These are phyloP conservation scores for Coemansia sp. DNA, from an alignment of 192 early-diverging fungal species.

Conservation along the genomic window DNA sequence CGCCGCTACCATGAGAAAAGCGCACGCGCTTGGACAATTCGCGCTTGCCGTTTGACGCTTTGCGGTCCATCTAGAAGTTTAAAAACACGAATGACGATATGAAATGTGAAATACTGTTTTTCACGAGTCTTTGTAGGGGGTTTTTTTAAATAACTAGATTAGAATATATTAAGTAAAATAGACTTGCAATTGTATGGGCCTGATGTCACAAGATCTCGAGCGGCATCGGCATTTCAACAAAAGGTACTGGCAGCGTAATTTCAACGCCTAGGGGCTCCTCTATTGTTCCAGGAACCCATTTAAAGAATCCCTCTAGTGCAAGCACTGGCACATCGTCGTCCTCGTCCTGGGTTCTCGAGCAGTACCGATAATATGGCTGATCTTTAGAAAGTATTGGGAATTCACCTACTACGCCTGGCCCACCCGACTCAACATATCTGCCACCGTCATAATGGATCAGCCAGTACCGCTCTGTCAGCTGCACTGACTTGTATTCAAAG, in stretches of 20 bases:
- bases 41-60: neutral
- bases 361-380: slow-evolving; percentile 31
- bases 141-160: too few relatives aligned
- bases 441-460: slow-evolving; percentile 22
- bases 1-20: neutral
- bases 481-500: slow-evolving; percentile 21
- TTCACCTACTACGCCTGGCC: slow-evolving; percentile 35
- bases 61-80: neutral
- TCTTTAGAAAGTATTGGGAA: slow-evolving; percentile 26
- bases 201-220: slow-evolving; percentile 11
- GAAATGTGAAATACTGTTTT: too few relatives aligned
- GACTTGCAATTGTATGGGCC: neutral
- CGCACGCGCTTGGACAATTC: slow-evolving; percentile 3
- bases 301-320: slow-evolving; percentile 35
- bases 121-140: too few relatives aligned
- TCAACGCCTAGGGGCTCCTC: slow-evolving; percentile 24
- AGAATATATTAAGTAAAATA: too few relatives aligned
- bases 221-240: slow-evolving; percentile 35
- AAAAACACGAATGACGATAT: neutral
- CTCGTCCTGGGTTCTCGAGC: slow-evolving; percentile 39
- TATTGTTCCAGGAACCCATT: slow-evolving; percentile 44
- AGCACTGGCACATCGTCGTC: slow-evolving; percentile 16
- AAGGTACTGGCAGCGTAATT: slow-evolving; percentile 28
- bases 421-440: slow-evolving; percentile 14
- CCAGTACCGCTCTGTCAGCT: slow-evolving; percentile 38